Percentiles rank a stretch among this genome's conserved stretches.
Conservation (phyloP, 2,329 filamentous ascomycete species). For the Paraphoma chrysanthemicola region DNA sequence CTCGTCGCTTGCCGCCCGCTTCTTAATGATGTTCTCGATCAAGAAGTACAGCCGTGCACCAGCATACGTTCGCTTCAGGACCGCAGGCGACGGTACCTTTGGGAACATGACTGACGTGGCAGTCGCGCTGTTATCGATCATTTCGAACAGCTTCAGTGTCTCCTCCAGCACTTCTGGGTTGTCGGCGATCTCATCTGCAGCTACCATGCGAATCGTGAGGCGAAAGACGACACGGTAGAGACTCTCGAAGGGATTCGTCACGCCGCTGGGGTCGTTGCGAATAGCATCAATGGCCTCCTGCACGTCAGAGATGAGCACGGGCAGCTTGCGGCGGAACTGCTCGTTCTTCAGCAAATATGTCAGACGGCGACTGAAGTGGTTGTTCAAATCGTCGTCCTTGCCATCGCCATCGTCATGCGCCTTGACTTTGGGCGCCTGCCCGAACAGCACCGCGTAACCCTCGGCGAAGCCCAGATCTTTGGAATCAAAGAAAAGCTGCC, state of each 20-base stretch:
- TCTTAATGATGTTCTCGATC: constrained; percentile 57
- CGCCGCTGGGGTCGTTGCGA: constrained; percentile 36
- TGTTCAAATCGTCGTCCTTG: constrained; percentile 19
- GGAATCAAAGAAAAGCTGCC: constrained; percentile 56
- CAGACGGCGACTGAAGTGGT: constrained; percentile 31
- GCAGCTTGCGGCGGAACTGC: constrained; percentile 44
- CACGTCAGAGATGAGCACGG: constrained; percentile 51
- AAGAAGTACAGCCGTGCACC: constrained; percentile 59
- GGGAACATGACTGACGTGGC: constrained; percentile 60
- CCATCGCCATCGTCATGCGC: constrained; percentile 14
- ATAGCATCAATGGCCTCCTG: constrained; percentile 50
- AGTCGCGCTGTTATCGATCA: constrained; percentile 55
- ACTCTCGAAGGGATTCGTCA: constrained; percentile 62
- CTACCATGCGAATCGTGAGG: constrained; percentile 65
- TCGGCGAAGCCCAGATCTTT: constrained; percentile 53
- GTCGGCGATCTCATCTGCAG: constrained; percentile 61
- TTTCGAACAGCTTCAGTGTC: constrained; percentile 55
- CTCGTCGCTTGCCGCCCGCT: constrained; percentile 51
- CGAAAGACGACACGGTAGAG: constrained; percentile 62
- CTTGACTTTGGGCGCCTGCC: constrained; percentile 20
- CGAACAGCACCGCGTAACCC: constrained; percentile 47
- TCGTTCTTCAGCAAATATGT: constrained; percentile 33
- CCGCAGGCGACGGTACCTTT: constrained; percentile 55
- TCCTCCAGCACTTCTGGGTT: constrained; percentile 51
- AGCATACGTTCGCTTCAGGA: constrained; percentile 54